Conservation (phyloP, 768 basidiomycete species). For the Boletus vermiculosoides region DNA sequence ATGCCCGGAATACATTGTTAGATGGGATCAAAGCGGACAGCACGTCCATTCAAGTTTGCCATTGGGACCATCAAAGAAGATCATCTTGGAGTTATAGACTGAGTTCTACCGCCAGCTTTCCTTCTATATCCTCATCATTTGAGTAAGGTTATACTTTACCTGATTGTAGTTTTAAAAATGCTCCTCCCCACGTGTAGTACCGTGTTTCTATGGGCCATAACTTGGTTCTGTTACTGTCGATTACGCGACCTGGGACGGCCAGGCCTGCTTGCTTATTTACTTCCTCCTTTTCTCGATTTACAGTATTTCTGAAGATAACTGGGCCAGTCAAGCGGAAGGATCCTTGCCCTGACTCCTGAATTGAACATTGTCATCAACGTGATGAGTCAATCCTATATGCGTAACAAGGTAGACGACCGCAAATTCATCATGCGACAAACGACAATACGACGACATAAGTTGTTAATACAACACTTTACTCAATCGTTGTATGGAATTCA, state of each 20-base stretch:
- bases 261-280: background rate
- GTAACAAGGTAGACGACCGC: too few relatives aligned
- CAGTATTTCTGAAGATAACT: background rate
- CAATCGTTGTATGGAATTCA: slow-evolving; percentile 84
- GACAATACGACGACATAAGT: background rate
- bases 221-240: background rate
- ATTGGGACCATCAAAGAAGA: slow-evolving; percentile 99
- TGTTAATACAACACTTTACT: slow-evolving; percentile 80
- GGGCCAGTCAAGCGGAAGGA: too few relatives aligned
- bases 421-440: background rate
- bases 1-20: too few relatives aligned
- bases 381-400: too few relatives aligned
- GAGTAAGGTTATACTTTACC: background rate
- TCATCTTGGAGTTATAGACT: slow-evolving; percentile 91
- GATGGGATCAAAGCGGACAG: too few relatives aligned
- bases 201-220: background rate
- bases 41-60: too few relatives aligned
- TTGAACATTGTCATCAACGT: too few relatives aligned
- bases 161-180: slow-evolving; percentile 5
- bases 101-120: slow-evolving; percentile 6
- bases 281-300: background rate
- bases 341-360: too few relatives aligned
- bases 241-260: background rate
- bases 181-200: background rate
- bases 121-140: background rate